Evolutionary conservation across 2,329 filamentous ascomycete species (phyloP).

Genomic region (Aaosphaeria arxii): DNA sequence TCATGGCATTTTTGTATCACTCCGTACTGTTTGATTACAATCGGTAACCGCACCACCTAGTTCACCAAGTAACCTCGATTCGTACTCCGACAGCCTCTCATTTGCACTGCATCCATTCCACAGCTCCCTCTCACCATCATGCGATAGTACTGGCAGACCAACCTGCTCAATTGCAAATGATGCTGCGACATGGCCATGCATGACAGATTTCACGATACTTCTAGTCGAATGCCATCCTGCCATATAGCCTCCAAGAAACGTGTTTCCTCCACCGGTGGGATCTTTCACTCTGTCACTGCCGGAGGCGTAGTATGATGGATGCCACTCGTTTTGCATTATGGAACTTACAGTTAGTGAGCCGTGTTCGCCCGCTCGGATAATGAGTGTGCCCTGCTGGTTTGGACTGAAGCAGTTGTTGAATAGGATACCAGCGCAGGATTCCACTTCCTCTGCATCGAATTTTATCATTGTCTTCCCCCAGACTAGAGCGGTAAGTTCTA

Average conservation of each 20-base stretch:
- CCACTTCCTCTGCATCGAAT: conserved; percentile 2
- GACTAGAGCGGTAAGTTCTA: conserved; percentile 15
- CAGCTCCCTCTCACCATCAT: conserved; percentile 1
- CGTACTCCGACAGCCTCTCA: conserved; percentile 10
- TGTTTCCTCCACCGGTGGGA: conserved; percentile 21
- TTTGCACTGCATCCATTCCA: conserved; percentile 10
- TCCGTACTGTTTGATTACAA: no score
- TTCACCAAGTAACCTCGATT: background rate
- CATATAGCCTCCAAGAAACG: conserved; percentile 19
- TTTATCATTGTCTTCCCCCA: background rate
- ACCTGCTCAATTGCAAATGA: conserved; percentile 22
- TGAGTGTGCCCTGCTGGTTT: conserved; percentile 1
- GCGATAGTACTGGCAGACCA: conserved; percentile 10
- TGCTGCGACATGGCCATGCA: conserved; percentile 15
- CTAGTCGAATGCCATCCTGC: conserved; percentile 9
- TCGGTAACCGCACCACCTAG: background rate
- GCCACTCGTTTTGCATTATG: conserved; percentile 3
- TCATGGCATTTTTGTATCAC: no score
- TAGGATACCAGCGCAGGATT: conserved; percentile 1
- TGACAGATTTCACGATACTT: conserved; percentile 6
- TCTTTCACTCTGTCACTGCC: conserved; percentile 10
- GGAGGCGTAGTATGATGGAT: conserved; percentile 11
- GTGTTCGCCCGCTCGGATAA: conserved; percentile 12
- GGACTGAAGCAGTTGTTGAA: conserved; percentile 2
- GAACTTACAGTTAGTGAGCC: conserved; percentile 6